Conservation (phyloP, 805 yeast species). For the Teunomyces pallodes region DNA sequence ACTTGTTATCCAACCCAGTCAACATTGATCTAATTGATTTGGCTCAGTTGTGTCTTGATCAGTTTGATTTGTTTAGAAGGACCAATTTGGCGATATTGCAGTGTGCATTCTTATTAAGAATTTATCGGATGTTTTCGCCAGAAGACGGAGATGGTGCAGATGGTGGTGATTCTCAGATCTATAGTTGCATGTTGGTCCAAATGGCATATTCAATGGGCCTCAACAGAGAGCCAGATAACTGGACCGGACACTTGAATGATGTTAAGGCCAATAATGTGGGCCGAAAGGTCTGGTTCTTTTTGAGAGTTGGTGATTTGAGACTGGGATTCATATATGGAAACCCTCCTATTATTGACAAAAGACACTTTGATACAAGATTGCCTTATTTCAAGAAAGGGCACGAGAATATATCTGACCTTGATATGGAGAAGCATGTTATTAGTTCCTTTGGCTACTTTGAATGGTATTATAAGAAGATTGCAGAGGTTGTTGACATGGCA, state of each 20-base stretch:
- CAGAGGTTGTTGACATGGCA: slow-evolving; percentile 21
- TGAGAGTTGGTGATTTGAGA: slow-evolving; percentile 26
- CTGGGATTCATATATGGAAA: slow-evolving; percentile 34
- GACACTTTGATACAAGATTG: slow-evolving; percentile 25
- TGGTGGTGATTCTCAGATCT: slow-evolving; percentile 57
- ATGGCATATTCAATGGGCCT: slow-evolving; percentile 47
- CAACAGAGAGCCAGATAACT: slow-evolving; percentile 47
- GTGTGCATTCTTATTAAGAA: slow-evolving; percentile 55
- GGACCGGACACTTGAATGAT: slow-evolving; percentile 28
- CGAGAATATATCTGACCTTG: slow-evolving; percentile 31
- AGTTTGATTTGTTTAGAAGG: slow-evolving; percentile 38
- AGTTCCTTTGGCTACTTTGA: slow-evolving; percentile 27
- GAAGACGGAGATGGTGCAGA: slow-evolving; percentile 60
- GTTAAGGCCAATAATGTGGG: slow-evolving; percentile 36
- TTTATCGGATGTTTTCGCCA: slow-evolving; percentile 55
- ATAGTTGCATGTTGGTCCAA: slow-evolving; percentile 30
- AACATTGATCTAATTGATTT: slow-evolving; percentile 19
- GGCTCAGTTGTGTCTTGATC: slow-evolving; percentile 35
- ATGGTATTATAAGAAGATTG: slow-evolving; percentile 26
- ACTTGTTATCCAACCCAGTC: slow-evolving; percentile 19
- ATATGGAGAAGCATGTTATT: slow-evolving; percentile 36
- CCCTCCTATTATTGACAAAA: slow-evolving; percentile 29
- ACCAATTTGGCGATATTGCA: slow-evolving; percentile 56
- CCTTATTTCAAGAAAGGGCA: slow-evolving; percentile 36
- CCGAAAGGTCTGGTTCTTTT: slow-evolving; percentile 56